Evolutionary conservation across 495 filamentous ascomycete genomes (phyloP).

Genomic region (Xanthoparmelia taractica): DNA sequence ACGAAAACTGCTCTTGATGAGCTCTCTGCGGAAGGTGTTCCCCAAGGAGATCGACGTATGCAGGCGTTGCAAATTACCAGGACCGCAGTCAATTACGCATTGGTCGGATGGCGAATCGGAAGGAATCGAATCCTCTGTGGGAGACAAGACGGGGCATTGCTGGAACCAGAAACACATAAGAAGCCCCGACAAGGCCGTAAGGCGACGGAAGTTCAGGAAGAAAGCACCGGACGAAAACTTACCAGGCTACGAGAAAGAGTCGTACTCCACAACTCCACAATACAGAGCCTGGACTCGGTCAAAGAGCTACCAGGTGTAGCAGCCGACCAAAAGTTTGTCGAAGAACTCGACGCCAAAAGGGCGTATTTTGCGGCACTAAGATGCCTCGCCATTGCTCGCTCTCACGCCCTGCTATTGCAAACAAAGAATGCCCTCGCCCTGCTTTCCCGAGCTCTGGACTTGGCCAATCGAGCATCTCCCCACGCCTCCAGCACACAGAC

Average conservation of each 20-base stretch:
- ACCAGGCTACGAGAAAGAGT: conserved; percentile 78
- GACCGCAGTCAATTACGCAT: conserved; percentile 84
- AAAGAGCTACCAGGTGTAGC: conserved; percentile 84
- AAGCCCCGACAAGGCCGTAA: conserved; percentile 50
- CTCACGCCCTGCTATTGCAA: conserved; percentile 65
- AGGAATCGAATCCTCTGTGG: conserved; percentile 85
- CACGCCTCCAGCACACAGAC: conserved; percentile 34
- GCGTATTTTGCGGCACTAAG: conserved; percentile 85
- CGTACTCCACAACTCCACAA: conserved; percentile 84
- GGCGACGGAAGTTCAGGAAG: conserved; percentile 37
- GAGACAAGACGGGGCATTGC: conserved; percentile 60
- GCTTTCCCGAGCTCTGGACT: conserved; percentile 57
- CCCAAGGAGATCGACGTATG: conserved; percentile 79
- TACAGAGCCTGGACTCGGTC: conserved; percentile 83
- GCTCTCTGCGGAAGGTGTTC: conserved; percentile 68
- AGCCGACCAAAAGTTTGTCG: conserved; percentile 68
- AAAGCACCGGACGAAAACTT: conserved; percentile 59
- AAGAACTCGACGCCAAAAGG: conserved; percentile 67
- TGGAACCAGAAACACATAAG: conserved; percentile 47
- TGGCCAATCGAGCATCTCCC: conserved; percentile 37
- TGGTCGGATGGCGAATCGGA: conserved; percentile 91
- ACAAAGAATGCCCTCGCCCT: conserved; percentile 81
- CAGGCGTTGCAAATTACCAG: conserved; percentile 88
- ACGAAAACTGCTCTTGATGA: conserved; percentile 91
- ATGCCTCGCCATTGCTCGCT: conserved; percentile 77